These are phyloP conservation scores for Strobilomyces echinocephalus DNA, from an alignment of 768 basidiomycete species.

Conservation along the genomic window DNA sequence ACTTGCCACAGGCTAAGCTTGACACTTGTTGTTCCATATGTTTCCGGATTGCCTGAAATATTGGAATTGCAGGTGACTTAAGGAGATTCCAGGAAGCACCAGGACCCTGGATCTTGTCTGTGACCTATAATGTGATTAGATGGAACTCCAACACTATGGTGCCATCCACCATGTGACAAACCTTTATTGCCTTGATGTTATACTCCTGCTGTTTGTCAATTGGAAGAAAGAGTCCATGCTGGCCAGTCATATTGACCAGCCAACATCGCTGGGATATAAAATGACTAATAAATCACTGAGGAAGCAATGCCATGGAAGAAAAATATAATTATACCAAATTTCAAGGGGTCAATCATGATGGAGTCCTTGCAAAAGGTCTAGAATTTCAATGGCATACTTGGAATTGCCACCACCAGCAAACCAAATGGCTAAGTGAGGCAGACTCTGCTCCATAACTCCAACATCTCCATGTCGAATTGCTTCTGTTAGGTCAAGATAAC, in stretches of 20 bases:
- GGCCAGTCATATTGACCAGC: slow-evolving; percentile 30
- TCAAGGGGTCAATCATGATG: neutral
- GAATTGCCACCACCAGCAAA: neutral
- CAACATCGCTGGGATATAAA: slow-evolving; percentile 8
- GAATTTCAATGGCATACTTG: neutral
- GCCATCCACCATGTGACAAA: neutral
- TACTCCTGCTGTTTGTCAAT: slow-evolving; percentile 34
- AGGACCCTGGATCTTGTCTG: neutral
- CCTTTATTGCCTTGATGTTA: slow-evolving; percentile 36
- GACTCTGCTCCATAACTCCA: neutral
- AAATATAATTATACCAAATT: too few relatives aligned
- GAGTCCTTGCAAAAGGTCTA: neutral
- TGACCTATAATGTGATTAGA: neutral
- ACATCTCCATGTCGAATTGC: neutral
- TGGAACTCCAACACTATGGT: too few relatives aligned
- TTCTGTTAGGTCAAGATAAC: neutral
- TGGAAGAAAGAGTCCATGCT: slow-evolving; percentile 15
- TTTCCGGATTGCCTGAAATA: neutral
- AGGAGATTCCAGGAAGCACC: neutral
- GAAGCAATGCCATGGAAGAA: too few relatives aligned
- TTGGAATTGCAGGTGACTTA: neutral
- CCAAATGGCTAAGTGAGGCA: neutral
- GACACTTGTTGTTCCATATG: neutral
- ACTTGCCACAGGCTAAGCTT: neutral
- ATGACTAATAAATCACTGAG: neutral